Percentiles rank a stretch among this genome's conserved stretches.
These are phyloP conservation scores for Pelagophyceae sp. DNA, from an alignment of 352 stramenopile species.

Conservation along the genomic window DNA sequence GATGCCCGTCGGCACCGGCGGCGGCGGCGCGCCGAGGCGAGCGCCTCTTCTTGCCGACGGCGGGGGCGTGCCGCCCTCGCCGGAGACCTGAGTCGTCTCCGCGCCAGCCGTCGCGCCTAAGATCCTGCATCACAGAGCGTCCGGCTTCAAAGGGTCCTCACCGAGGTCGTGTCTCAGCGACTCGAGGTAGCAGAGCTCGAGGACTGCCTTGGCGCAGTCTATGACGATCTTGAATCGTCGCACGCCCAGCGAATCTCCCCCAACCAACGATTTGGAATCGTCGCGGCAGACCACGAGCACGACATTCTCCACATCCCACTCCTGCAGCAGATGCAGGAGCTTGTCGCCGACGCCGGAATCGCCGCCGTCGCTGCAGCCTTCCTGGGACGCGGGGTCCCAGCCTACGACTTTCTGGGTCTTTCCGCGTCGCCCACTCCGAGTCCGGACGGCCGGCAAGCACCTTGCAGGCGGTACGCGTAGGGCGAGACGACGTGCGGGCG, in stretches of 20 bases:
- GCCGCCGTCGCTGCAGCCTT: conserved; percentile 51
- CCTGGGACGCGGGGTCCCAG: too few species aligned
- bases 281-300: conserved; percentile 53
- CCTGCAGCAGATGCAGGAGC: conserved; percentile 62
- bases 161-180: conserved; percentile 33
- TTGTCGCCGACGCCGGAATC: conserved; percentile 55
- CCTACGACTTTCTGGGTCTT: too few species aligned
- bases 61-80: neutral
- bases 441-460: neutral
- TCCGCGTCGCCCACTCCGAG: too few species aligned
- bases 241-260: conserved; percentile 39
- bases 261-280: conserved; percentile 31
- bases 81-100: neutral
- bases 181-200: conserved; percentile 51
- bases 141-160: conserved; percentile 5
- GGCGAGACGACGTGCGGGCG: neutral
- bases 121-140: neutral
- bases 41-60: neutral
- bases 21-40: neutral
- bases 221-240: conserved; percentile 49
- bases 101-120: neutral
- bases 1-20: neutral
- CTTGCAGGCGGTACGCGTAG: neutral
- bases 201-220: conserved; percentile 57
- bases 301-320: conserved; percentile 64